A percentile compares a stretch with the other conserved stretches of the same genome.
These are phyloP conservation scores for Starmerella gropengiesseri DNA, from an alignment of 805 yeast genomes.

Conservation along the genomic window DNA sequence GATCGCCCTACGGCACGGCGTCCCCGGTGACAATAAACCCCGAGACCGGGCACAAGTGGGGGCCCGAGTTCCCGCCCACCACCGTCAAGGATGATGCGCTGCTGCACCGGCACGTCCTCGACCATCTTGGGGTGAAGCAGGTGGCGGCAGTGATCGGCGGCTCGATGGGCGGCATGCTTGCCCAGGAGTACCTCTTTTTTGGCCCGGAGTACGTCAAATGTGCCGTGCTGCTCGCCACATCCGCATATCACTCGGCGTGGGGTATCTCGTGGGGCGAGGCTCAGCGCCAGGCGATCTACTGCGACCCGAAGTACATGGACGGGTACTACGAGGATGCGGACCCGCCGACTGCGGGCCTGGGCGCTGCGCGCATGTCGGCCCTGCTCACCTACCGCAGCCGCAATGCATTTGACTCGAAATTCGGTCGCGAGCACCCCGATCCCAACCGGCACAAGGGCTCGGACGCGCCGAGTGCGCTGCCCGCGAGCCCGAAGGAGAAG, in stretches of 20 bases:
- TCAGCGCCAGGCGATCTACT: conserved; percentile 88
- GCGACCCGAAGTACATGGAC: conserved; percentile 86
- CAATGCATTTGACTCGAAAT: conserved; percentile 80
- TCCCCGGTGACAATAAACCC: conserved; percentile 79
- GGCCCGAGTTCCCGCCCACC: conserved; percentile 89
- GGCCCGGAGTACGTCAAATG: conserved; percentile 55
- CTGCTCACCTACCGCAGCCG: conserved; percentile 83
- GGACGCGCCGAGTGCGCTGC: conserved; percentile 25
- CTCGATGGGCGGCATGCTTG: conserved; percentile 98
- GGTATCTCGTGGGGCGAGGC: conserved; percentile 99
- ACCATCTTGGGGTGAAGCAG: conserved; percentile 58
- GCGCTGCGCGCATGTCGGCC: conserved; percentile 98
- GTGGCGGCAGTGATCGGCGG: conserved; percentile 89
- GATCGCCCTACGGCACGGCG: conserved; percentile 93
- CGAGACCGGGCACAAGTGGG: conserved; percentile 68
- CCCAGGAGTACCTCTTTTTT: conserved; percentile 74
- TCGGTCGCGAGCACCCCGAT: conserved; percentile 72
- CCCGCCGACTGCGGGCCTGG: conserved; percentile 75
- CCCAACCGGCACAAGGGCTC: conserved; percentile 32
- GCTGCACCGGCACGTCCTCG: conserved; percentile 59
- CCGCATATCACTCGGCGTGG: conserved; percentile 96
- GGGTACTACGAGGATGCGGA: conserved; percentile 74
- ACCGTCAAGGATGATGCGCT: conserved; percentile 88
- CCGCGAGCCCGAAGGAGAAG: conserved; percentile 39
- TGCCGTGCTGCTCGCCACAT: conserved; percentile 78